Percentiles rank a stretch among this genome's conserved stretches.
These are phyloP conservation scores for Flaveria floridana DNA, from an alignment of 140 eudicot species.

Conservation along the genomic window DNA sequence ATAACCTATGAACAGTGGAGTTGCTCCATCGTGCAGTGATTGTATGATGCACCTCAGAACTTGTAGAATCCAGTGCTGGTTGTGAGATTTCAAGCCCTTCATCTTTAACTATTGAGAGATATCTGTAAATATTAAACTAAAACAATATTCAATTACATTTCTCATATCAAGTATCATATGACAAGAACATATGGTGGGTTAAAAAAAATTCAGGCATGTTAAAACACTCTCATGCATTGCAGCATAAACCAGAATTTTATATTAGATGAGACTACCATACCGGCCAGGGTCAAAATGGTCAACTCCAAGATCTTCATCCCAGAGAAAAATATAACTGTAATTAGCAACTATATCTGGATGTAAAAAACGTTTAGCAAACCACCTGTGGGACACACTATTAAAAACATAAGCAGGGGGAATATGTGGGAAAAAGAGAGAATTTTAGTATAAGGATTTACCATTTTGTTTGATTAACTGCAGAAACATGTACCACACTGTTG, in stretches of 20 bases:
- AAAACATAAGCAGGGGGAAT: neutral
- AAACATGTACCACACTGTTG: conserved; percentile 58
- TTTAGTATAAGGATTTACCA: conserved; percentile 45
- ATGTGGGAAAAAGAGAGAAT: neutral
- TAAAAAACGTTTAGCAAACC: conserved; percentile 83
- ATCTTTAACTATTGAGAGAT: conserved; percentile 57
- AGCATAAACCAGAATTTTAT: conserved; percentile 7
- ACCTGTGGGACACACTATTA: conserved; percentile 42
- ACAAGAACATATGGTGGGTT: neutral
- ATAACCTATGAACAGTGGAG: conserved; percentile 66
- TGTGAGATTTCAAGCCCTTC: conserved; percentile 93
- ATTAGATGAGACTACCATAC: conserved; percentile 47
- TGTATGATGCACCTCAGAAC: conserved; percentile 79
- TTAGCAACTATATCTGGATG: conserved; percentile 85
- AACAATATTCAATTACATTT: conserved; percentile 31
- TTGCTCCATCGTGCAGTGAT: conserved; percentile 65
- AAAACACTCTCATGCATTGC: neutral
- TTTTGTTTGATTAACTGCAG: conserved; percentile 88
- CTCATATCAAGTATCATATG: neutral
- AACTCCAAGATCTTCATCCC: conserved; percentile 99
- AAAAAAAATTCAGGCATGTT: conserved; percentile 5
- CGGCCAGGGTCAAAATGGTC: conserved; percentile 71
- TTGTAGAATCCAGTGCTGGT: conserved; percentile 66
- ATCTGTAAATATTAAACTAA: conserved; percentile 40
- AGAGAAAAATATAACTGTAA: conserved; percentile 59